phyloP scores from a whole-genome alignment of 163 green algal species.

The Prototheca stagnorum region DNA sequence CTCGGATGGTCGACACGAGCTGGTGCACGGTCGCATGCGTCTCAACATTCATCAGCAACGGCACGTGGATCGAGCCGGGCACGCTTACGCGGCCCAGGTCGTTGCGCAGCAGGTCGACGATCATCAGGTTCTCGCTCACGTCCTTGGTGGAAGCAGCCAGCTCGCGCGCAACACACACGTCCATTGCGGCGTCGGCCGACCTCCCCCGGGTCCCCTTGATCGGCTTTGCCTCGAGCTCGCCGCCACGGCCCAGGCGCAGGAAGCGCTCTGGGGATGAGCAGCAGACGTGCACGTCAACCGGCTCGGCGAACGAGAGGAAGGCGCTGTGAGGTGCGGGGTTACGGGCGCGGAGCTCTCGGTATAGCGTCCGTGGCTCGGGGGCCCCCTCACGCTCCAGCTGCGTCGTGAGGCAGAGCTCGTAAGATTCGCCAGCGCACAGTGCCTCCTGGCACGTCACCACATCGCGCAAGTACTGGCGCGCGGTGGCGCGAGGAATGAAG shows the following conservation, averaged over 20 bases:
- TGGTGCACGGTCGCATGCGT: slow-evolving; percentile 85
- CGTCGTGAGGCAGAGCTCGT: slow-evolving; percentile 91
- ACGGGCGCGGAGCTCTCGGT: slow-evolving; percentile 48
- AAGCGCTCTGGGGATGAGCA: slow-evolving; percentile 95
- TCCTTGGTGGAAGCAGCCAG: slow-evolving; percentile 75
- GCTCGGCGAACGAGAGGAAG: slow-evolving; percentile 51
- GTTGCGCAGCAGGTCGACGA: slow-evolving; percentile 96
- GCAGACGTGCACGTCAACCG: slow-evolving; percentile 37
- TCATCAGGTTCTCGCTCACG: slow-evolving; percentile 97
- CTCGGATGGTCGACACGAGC: slow-evolving; percentile 80
- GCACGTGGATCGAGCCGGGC: slow-evolving; percentile 70
- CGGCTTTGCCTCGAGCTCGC: slow-evolving; percentile 78
- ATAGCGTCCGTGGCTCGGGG: slow-evolving; percentile 38
- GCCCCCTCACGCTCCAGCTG: slow-evolving; percentile 11
- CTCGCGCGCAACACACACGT: slow-evolving; percentile 28
- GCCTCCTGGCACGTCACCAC: slow-evolving; percentile 48
- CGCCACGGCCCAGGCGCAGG: slow-evolving; percentile 42
- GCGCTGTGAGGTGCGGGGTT: slow-evolving; percentile 90
- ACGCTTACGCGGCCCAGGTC: slow-evolving; percentile 83
- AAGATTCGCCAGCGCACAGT: slow-evolving; percentile 74
- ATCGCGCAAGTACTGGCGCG: slow-evolving; percentile 38
- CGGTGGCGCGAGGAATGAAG: too few relatives aligned
- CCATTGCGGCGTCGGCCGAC: slow-evolving; percentile 21
- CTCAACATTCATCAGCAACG: slow-evolving; percentile 86
- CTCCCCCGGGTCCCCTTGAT: slow-evolving; percentile 85